These are phyloP conservation scores for Fragilariopsis cylindrus DNA, from an alignment of 108 stramenopile species.

Conservation along the genomic window DNA sequence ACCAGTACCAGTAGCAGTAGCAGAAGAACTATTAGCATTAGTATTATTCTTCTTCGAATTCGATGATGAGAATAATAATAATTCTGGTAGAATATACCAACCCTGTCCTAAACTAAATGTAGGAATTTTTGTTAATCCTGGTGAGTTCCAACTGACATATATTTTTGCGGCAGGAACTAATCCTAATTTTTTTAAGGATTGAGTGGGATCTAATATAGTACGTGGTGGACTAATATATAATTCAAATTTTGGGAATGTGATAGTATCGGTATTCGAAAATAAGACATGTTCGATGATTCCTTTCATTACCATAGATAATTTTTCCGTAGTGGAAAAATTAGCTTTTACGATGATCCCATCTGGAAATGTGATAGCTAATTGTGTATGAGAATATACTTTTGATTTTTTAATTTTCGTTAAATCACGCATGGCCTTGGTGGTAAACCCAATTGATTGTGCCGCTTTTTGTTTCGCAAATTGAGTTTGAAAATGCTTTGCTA, in stretches of 20 bases:
- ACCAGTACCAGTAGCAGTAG: background rate
- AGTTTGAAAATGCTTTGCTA: conserved; percentile 49
- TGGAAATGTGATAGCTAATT: conserved; percentile 65
- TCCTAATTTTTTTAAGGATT: conserved; percentile 60
- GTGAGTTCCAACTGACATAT: conserved; percentile 71
- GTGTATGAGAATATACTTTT: conserved; percentile 76
- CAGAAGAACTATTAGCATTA: background rate
- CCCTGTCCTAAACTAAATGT: background rate
- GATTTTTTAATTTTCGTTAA: conserved; percentile 70
- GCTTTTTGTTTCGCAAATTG: conserved; percentile 38
- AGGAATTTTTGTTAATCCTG: background rate
- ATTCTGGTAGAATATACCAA: conserved; percentile 30
- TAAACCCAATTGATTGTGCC: conserved; percentile 66
- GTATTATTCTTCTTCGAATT: background rate
- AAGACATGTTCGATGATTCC: conserved; percentile 31
- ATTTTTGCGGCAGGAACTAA: conserved; percentile 83
- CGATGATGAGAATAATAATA: conserved; percentile 2
- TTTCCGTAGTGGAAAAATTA: conserved; percentile 67
- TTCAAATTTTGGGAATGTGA: conserved; percentile 44
- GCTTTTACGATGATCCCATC: conserved; percentile 59
- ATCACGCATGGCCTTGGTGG: conserved; percentile 87
- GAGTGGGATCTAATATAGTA: conserved; percentile 40
- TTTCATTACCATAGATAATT: conserved; percentile 40
- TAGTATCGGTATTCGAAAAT: background rate
- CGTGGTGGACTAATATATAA: conserved; percentile 82